These are phyloP conservation scores for Lipomyces chichibuensis DNA, from an alignment of 805 yeast genomes.

Conservation along the genomic window DNA sequence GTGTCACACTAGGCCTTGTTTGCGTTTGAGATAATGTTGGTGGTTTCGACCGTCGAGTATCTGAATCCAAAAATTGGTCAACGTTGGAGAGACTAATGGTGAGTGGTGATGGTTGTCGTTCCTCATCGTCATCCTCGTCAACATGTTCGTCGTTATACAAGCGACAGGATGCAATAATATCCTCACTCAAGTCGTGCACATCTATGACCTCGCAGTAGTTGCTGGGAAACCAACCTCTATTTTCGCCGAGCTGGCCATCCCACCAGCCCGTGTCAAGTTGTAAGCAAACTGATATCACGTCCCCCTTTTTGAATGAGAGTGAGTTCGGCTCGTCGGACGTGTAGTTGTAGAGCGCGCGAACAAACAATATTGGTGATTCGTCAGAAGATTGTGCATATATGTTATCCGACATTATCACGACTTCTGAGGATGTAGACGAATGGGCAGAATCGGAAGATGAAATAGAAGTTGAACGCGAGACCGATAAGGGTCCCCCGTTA, in stretches of 20 bases:
- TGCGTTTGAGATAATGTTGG: neutral
- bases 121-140: conserved; percentile 10
- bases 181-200: conserved; percentile 12
- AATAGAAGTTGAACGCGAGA: neutral
- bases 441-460: neutral
- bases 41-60: neutral
- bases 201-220: conserved; percentile 52
- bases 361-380: conserved; percentile 44
- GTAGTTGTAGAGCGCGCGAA: conserved; percentile 83
- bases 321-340: conserved; percentile 71
- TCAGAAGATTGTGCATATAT: neutral
- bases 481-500: neutral
- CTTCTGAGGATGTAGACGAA: neutral
- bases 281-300: conserved; percentile 46
- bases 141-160: conserved; percentile 3
- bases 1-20: neutral
- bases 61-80: conserved; percentile 1
- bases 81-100: conserved; percentile 2
- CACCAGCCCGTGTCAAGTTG: conserved; percentile 51
- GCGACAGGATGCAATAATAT: conserved; percentile 5
- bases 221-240: conserved; percentile 51
- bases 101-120: conserved; percentile 6
- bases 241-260: conserved; percentile 48
- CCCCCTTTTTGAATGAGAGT: conserved; percentile 42
- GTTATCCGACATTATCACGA: neutral